Conservation (phyloP, 2,329 filamentous ascomycete species). For the Onygenales sp. region DNA sequence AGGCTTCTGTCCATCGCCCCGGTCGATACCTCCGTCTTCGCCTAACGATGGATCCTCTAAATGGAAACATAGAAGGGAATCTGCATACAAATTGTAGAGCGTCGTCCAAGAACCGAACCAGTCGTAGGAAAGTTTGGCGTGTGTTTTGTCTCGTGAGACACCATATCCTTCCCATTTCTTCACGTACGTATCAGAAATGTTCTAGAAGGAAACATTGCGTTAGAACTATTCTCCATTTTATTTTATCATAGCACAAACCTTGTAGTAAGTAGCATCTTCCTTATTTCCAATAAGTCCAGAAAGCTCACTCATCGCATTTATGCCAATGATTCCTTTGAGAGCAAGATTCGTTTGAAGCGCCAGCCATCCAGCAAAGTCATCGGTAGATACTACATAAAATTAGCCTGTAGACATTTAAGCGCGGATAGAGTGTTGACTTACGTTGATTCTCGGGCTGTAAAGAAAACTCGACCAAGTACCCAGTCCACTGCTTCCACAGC, state of each 20-base stretch:
- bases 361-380: constrained; percentile 73
- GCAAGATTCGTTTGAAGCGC: constrained; percentile 74
- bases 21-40: constrained; percentile 7
- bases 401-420: background rate
- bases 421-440: constrained; percentile 21
- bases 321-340: constrained; percentile 73
- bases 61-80: constrained; percentile 74
- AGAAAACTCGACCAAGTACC: constrained; percentile 65
- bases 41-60: constrained; percentile 28
- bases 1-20: constrained; percentile 15
- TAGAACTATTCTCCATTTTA: background rate
- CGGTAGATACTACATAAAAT: constrained; percentile 56
- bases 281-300: constrained; percentile 51
- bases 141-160: constrained; percentile 58
- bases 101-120: constrained; percentile 75
- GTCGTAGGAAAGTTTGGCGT: constrained; percentile 72
- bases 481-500: constrained; percentile 68
- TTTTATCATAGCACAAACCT: constrained; percentile 21
- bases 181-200: constrained; percentile 58
- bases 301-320: constrained; percentile 67
- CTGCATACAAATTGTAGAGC: constrained; percentile 76
- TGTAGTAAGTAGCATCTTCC: constrained; percentile 49
- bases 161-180: constrained; percentile 61
- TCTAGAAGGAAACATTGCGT: constrained; percentile 18
- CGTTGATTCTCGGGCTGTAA: constrained; percentile 65